phyloP scores from a whole-genome alignment of 257 asterid genomes.

The Perilla frutescens region DNA sequence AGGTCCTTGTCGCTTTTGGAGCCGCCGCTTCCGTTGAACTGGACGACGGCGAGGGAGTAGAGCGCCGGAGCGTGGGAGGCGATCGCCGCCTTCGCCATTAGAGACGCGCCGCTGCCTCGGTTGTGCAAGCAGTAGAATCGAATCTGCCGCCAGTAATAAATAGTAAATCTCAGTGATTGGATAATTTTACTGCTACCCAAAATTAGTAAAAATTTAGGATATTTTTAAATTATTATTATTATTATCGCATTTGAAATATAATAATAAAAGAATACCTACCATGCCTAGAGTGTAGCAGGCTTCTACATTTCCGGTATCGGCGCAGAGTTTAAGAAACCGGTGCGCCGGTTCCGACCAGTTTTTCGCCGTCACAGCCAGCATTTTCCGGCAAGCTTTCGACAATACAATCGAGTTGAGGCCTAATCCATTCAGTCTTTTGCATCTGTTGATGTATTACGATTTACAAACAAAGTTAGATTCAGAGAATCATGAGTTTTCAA shows the following conservation, averaged over 20 bases:
- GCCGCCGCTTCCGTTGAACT: slow-evolving; percentile 96
- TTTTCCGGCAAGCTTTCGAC: slow-evolving; percentile 60
- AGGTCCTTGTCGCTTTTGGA: slow-evolving; percentile 78
- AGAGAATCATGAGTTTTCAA: background rate
- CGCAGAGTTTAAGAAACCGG: slow-evolving; percentile 76
- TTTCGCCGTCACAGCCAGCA: slow-evolving; percentile 60
- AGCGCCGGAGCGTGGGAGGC: slow-evolving; percentile 82
- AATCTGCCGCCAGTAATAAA: slow-evolving; percentile 55
- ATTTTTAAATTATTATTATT: background rate
- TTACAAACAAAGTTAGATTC: slow-evolving; percentile 18
- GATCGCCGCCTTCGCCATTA: slow-evolving; percentile 96
- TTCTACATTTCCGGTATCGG: slow-evolving; percentile 76
- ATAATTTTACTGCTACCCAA: background rate
- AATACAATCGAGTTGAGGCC: slow-evolving; percentile 60
- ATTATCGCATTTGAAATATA: background rate
- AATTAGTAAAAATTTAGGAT: background rate
- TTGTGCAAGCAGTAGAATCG: slow-evolving; percentile 82
- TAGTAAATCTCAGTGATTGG: slow-evolving; percentile 26
- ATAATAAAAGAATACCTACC: slow-evolving; percentile 49
- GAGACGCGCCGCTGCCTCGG: slow-evolving; percentile 78
- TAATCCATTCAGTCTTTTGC: slow-evolving; percentile 71
- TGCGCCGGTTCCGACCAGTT: slow-evolving; percentile 87
- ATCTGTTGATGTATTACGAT: slow-evolving; percentile 47
- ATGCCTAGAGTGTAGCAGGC: slow-evolving; percentile 85
- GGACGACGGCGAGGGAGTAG: slow-evolving; percentile 81